Percentiles rank a stretch among this genome's conserved stretches.
Evolutionary conservation across 257 asterid genomes (phyloP).

Genomic region (Rubia yunnanensis): DNA sequence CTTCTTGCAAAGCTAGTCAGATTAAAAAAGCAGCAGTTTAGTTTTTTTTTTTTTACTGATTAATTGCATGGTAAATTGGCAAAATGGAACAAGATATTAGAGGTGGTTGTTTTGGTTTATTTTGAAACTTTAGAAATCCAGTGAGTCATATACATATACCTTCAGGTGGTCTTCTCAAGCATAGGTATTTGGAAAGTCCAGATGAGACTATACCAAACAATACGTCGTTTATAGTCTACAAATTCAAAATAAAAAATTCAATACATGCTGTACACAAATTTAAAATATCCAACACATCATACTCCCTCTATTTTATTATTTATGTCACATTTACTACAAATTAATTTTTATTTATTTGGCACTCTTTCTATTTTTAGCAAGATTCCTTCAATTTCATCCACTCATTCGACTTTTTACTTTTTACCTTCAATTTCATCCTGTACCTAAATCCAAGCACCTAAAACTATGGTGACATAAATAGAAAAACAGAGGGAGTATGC

Average conservation of each 20-base stretch:
- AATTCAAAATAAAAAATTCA: not conserved
- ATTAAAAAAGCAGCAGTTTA: not conserved
- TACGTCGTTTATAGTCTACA: slow-evolving; percentile 87
- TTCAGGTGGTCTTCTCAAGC: slow-evolving; percentile 35
- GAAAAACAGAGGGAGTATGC: no score
- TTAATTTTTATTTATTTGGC: no score
- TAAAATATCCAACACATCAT: not conserved
- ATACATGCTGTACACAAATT: not conserved
- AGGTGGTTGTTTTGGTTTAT: no score
- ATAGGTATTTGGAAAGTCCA: slow-evolving; percentile 61
- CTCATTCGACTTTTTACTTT: no score
- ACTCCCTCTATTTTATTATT: no score
- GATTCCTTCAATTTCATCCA: no score
- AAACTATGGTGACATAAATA: no score
- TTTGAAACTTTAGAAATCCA: not conserved
- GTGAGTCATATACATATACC: slow-evolving; percentile 27
- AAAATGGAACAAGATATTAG: not conserved
- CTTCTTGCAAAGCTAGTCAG: slow-evolving; percentile 34
- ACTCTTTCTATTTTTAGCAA: no score
- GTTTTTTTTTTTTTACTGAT: not conserved
- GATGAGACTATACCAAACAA: slow-evolving; percentile 63
- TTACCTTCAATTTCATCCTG: no score
- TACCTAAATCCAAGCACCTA: no score
- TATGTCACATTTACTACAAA: no score
- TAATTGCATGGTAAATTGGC: not conserved